phyloP scores from a whole-genome alignment of 2,329 filamentous ascomycete species.

The Fusarium sp. region DNA sequence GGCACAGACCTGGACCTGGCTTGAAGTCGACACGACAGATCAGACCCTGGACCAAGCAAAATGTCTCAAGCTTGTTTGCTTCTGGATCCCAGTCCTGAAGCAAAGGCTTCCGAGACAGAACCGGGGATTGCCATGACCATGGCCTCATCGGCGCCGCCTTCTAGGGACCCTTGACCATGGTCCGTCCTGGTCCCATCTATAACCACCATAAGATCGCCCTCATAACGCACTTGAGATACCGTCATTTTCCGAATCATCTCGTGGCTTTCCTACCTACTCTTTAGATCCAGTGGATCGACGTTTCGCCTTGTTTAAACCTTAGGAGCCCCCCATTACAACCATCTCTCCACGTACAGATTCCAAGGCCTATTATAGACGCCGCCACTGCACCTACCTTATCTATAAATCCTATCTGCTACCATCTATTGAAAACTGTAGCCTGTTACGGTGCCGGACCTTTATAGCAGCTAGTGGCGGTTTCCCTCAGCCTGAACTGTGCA shows the following conservation, averaged over 20 bases:
- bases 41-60: constrained; percentile 33
- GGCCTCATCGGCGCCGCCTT: constrained; percentile 29
- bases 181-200: constrained; percentile 21
- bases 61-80: constrained; percentile 36
- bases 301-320: constrained; percentile 20
- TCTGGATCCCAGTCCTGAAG: constrained; percentile 34
- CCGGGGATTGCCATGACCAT: constrained; percentile 31
- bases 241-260: constrained; percentile 1
- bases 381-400: constrained; percentile 13
- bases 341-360: constrained; percentile 7
- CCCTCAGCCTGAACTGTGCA: not conserved
- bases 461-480: not conserved
- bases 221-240: constrained; percentile 5
- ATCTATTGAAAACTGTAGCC: not conserved
- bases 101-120: constrained; percentile 35
- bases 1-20: constrained; percentile 40
- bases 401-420: constrained; percentile 6
- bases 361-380: constrained; percentile 18
- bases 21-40: constrained; percentile 32
- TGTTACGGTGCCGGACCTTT: not conserved
- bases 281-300: constrained; percentile 16
- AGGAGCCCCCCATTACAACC: constrained; percentile 16
- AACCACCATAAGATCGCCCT: constrained; percentile 31
- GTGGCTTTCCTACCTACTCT: not conserved
- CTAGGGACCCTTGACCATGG: constrained; percentile 25